Evolutionary conservation across 2,329 filamentous ascomycete species (phyloP).

Genomic region (Trichoderma cornu-damae): DNA sequence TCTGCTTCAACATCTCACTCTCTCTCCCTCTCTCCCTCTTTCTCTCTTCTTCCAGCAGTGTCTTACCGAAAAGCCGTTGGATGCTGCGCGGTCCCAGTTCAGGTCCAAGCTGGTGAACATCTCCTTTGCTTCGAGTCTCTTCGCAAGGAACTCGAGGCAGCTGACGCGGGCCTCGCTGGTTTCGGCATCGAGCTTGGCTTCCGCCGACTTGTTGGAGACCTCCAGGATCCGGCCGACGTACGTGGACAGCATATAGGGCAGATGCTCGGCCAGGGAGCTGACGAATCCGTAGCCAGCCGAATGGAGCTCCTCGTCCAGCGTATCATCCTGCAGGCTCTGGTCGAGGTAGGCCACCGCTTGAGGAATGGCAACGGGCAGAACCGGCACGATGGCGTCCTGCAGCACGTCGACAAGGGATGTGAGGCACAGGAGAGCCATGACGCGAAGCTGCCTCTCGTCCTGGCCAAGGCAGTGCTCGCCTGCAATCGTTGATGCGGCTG

Average conservation of each 20-base stretch:
- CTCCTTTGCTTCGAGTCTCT: constrained; percentile 70
- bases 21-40: no score
- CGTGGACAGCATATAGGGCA: constrained; percentile 83
- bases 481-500: constrained; percentile 71
- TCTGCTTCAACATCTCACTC: neutral
- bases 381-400: constrained; percentile 76
- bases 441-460: constrained; percentile 63
- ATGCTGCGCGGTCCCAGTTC: constrained; percentile 64
- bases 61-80: constrained; percentile 57
- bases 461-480: constrained; percentile 72
- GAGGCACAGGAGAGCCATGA: constrained; percentile 83
- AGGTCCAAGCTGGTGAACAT: constrained; percentile 67
- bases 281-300: constrained; percentile 79
- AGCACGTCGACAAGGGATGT: constrained; percentile 86
- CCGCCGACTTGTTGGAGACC: constrained; percentile 67
- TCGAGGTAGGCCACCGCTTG: constrained; percentile 67
- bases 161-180: constrained; percentile 60
- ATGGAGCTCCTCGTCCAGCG: constrained; percentile 61
- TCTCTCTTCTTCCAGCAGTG: neutral
- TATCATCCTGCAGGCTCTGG: constrained; percentile 50
- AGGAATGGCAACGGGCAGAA: constrained; percentile 71
- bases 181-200: constrained; percentile 54
- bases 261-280: constrained; percentile 69
- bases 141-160: constrained; percentile 69
- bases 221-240: constrained; percentile 68